Evolutionary conservation across 2,329 filamentous ascomycete genomes (phyloP), one percentile per base, ranked within the genome.

Genomic region (Cadophora luteo-olivacea): DNA sequence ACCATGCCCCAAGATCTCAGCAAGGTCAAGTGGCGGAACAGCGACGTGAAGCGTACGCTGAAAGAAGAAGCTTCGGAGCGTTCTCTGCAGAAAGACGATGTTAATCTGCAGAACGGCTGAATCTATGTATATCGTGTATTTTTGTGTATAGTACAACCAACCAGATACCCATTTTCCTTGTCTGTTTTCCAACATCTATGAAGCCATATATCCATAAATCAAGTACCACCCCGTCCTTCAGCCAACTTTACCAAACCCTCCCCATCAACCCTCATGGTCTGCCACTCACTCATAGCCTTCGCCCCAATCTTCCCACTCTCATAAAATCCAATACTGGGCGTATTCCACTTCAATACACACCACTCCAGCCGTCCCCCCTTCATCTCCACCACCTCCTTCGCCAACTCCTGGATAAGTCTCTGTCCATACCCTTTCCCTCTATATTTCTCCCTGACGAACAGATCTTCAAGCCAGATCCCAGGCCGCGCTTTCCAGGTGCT

Each of bases 321-420:
- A 78, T 98, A 98, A 77, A 98, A 97, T 74, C 89, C 84, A 81
- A 98, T 92, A 78, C 91, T 94, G 8, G 93, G 92, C 83, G 92
- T 88, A 77, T 98, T 98, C 94, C 94, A 97, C 81, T 92, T 95
- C 75, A 97, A 81, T 71, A 97, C 96, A 72, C 86, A 89, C 95
- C 95, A 98, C 77, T 98, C 94, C 66, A 98, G 81, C 68, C 95
- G 85, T 8, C 86, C 89, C 0, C 94, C 94, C 3, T 86, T 84
- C 72, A 94, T 90, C 64, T 86, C 85, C 64, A 92, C 77, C 3
- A 93, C 90, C 82, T 97, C 92, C 76, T 87, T 88, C n/a, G 94
- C 95, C 77, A 97, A 82, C 73, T 89, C 87, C 70, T 87, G 87
- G 61, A 98, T 83, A 77, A 98, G 80, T 74, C 84, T 82, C 80